Evolutionary conservation across 305 asterid species (phyloP), one percentile per base, ranked within the genome.

Genomic region (Salvia sclarea): DNA sequence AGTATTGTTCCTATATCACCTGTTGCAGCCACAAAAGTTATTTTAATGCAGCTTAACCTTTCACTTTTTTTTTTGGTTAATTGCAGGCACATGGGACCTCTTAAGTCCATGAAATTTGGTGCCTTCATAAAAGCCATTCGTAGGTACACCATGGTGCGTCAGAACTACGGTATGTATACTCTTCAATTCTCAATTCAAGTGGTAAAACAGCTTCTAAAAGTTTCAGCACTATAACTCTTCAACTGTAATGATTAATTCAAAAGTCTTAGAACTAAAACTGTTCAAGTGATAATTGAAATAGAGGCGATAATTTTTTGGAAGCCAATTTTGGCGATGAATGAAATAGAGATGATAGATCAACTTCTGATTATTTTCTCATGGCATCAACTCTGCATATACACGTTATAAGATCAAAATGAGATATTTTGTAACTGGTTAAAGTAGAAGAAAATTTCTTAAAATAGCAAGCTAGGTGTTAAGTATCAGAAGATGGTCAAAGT

Each of bases 61-160:
- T 38, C 5, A 9, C 11, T 38, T 11, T 38, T 38, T 38, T 10
- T 38, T 38, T 38, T 2, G 1, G 17, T 71, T 48, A 66, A 47
- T 78, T 83, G 84, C 95, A 95, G 99, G 80, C 98, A 95, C 81
- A 88, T 95, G 98, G 99, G 98, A 37, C 65, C 88, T 49, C 52
- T 95, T 71, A 85, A 81, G 70, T 78, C 84, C 25, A 84, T 83
- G 95, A 87, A 83, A 71, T 76, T 74, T 35, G 95, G 99, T 63
- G 79, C 89, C 68, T 86, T 95, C 41, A 47, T 85, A 31, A 91
- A 92, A 76, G 94, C 96, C 78, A 82, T 95, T 41, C 82, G 68
- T 72, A 79, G 81, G 82, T 93, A 82, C 84, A 88, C 96, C 8
- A 82, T 30, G 79, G 96, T 93, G 67, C 92, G 67, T 57, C 98